Percentiles rank a stretch among this genome's conserved stretches.
Conservation (phyloP, 495 filamentous ascomycete species). For the Hypoxylon cercidicola region DNA sequence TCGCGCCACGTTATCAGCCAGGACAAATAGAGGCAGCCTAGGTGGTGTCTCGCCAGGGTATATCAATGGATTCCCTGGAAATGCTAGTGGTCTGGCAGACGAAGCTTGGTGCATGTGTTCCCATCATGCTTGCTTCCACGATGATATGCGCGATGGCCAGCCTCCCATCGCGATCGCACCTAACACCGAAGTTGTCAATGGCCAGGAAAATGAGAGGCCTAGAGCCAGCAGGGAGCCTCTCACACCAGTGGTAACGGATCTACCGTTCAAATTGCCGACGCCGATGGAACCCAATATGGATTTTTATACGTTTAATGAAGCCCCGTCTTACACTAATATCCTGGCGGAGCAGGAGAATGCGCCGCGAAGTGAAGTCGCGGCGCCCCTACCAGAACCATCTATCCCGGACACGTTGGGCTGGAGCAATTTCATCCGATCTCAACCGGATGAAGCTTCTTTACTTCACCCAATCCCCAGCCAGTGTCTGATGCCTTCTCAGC, state of each 20-base stretch:
- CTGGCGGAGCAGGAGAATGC: slow-evolving; percentile 35
- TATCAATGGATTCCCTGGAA: slow-evolving; percentile 39
- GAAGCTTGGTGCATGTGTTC: slow-evolving; percentile 71
- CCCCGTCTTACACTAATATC: slow-evolving; percentile 40
- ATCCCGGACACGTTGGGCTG: slow-evolving; percentile 64
- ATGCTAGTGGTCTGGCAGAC: slow-evolving; percentile 36
- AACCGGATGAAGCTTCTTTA: slow-evolving; percentile 41
- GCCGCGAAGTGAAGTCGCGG: slow-evolving; percentile 33
- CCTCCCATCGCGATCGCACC: slow-evolving; percentile 29
- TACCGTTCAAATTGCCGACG: slow-evolving; percentile 47
- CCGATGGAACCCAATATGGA: slow-evolving; percentile 48
- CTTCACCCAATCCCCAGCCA: slow-evolving; percentile 64
- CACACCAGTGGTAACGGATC: slow-evolving; percentile 55
- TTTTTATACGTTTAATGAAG: slow-evolving; percentile 45
- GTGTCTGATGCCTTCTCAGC: slow-evolving; percentile 59
- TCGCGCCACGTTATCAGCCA: slow-evolving; percentile 45
- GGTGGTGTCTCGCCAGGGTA: slow-evolving; percentile 42
- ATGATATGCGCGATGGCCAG: slow-evolving; percentile 52
- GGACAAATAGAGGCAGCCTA: slow-evolving; percentile 35
- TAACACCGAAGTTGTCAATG: slow-evolving; percentile 36
- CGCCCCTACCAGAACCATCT: slow-evolving; percentile 45
- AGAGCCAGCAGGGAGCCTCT: slow-evolving; percentile 52
- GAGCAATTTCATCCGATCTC: slow-evolving; percentile 54
- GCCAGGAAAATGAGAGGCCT: slow-evolving; percentile 60
- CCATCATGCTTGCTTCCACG: slow-evolving; percentile 79